phyloP scores from a whole-genome alignment of 2,329 filamentous ascomycete genomes.

The Aspergillus persii region DNA sequence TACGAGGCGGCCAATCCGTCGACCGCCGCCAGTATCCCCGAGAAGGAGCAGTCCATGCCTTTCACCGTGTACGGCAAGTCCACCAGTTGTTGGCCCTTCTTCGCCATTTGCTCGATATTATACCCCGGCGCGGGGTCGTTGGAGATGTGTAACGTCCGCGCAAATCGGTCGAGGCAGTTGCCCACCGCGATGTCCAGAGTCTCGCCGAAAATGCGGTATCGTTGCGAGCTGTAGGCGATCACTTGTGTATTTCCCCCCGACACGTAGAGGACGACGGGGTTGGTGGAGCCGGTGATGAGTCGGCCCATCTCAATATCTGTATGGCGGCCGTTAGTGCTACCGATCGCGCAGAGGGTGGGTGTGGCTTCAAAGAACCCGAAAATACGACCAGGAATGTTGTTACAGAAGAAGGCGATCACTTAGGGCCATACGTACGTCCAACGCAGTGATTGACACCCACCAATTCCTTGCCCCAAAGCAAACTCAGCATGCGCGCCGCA shows the following conservation, averaged over 20 bases:
- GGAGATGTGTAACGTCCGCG: slow-evolving; percentile 81
- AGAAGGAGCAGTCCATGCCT: slow-evolving; percentile 98
- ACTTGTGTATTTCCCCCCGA: slow-evolving; percentile 96
- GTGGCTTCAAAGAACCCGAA: too few relatives aligned
- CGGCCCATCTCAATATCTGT: slow-evolving; percentile 94
- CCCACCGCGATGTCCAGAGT: slow-evolving; percentile 96
- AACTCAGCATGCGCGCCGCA: slow-evolving; percentile 73
- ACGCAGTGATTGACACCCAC: slow-evolving; percentile 98
- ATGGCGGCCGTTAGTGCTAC: slow-evolving; percentile 1
- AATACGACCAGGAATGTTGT: neutral
- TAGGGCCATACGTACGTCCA: slow-evolving; percentile 56
- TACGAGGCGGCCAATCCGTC: slow-evolving; percentile 69
- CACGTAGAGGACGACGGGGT: slow-evolving; percentile 95
- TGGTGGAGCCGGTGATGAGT: slow-evolving; percentile 81
- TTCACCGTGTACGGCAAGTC: slow-evolving; percentile 96
- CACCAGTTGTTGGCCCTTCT: slow-evolving; percentile 67
- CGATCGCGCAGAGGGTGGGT: neutral
- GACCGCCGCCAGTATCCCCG: slow-evolving; percentile 80
- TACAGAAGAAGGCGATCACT: neutral
- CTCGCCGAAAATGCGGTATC: slow-evolving; percentile 97
- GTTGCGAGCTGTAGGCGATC: slow-evolving; percentile 89
- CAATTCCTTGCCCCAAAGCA: slow-evolving; percentile 85
- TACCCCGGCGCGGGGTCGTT: slow-evolving; percentile 97
- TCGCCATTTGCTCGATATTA: slow-evolving; percentile 94
- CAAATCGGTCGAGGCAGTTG: slow-evolving; percentile 95